Conservation (phyloP, 176 grass and related monocot species). For the Saccharum officinarum region DNA sequence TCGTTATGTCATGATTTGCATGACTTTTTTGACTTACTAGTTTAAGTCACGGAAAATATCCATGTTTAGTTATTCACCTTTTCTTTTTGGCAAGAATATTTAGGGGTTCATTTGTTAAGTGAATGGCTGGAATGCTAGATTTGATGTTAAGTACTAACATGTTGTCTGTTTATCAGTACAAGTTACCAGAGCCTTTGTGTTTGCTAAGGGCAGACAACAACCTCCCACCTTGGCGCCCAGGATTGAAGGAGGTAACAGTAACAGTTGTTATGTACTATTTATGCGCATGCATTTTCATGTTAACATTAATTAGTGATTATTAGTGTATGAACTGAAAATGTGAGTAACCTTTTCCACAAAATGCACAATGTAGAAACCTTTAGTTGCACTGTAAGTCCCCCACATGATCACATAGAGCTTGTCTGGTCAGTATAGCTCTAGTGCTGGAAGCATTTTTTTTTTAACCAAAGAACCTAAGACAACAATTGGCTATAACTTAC, state of each 20-base stretch:
- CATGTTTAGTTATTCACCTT: not conserved
- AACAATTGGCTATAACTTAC: too few species aligned
- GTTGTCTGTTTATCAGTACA: constrained; percentile 69
- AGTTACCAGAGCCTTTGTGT: constrained; percentile 76
- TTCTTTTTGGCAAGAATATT: not conserved
- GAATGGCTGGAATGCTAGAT: constrained; percentile 6
- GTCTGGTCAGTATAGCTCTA: not conserved
- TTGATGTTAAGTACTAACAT: constrained; percentile 14
- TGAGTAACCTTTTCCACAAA: not conserved
- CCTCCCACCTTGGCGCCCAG: constrained; percentile 79
- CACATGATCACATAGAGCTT: not conserved
- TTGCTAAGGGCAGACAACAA: constrained; percentile 94
- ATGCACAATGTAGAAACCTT: not conserved
- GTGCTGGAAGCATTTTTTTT: not conserved
- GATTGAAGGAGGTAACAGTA: constrained; percentile 78
- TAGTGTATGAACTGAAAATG: constrained; percentile 5
- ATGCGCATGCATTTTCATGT: not conserved
- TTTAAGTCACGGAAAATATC: not conserved
- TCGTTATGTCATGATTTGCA: not conserved
- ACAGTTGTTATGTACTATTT: not conserved
- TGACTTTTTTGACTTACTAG: not conserved
- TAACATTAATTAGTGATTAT: not conserved
- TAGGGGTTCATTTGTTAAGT: not conserved
- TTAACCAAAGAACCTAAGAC: too few species aligned
- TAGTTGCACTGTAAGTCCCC: too few species aligned